phyloP scores from a whole-genome alignment of 2,329 filamentous ascomycete genomes.

The Scolecobasidium constrictum region DNA sequence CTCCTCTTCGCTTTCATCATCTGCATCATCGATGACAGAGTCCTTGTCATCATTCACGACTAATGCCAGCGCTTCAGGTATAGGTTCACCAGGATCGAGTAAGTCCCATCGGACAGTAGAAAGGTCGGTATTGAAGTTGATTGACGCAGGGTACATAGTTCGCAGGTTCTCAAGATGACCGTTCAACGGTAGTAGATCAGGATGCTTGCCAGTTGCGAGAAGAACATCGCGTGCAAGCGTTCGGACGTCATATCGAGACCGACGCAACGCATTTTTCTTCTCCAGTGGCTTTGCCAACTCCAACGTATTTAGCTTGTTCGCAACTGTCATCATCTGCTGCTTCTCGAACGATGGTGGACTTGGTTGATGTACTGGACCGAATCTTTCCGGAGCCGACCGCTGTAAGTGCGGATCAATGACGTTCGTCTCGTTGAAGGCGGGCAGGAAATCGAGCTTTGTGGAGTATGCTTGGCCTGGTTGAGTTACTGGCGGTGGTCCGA shows the following conservation, averaged over 20 bases:
- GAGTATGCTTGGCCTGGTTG: conserved; percentile 1
- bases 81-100: conserved; percentile 41
- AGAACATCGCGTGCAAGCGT: conserved; percentile 55
- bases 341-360: not conserved
- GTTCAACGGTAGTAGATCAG: conserved; percentile 47
- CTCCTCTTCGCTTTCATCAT: conserved; percentile 24
- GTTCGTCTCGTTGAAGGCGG: not conserved
- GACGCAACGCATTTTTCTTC: conserved; percentile 34
- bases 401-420: not conserved
- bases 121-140: conserved; percentile 40
- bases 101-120: conserved; percentile 51
- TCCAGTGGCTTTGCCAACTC: conserved; percentile 27
- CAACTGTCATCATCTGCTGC: not conserved
- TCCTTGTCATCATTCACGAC: conserved; percentile 6
- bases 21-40: conserved; percentile 18
- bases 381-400: too few relatives aligned
- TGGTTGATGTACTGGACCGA: too few relatives aligned
- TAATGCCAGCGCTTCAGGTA: not conserved
- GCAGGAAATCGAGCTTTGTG: conserved; percentile 3
- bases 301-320: not conserved
- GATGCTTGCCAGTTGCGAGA: conserved; percentile 50
- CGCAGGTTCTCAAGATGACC: conserved; percentile 43
- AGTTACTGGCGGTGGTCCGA: conserved; percentile 2
- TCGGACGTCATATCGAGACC: conserved; percentile 45
- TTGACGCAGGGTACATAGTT: conserved; percentile 26